Conservation (phyloP, 2,329 filamentous ascomycete genomes). For the Pseudocercospora musae region DNA sequence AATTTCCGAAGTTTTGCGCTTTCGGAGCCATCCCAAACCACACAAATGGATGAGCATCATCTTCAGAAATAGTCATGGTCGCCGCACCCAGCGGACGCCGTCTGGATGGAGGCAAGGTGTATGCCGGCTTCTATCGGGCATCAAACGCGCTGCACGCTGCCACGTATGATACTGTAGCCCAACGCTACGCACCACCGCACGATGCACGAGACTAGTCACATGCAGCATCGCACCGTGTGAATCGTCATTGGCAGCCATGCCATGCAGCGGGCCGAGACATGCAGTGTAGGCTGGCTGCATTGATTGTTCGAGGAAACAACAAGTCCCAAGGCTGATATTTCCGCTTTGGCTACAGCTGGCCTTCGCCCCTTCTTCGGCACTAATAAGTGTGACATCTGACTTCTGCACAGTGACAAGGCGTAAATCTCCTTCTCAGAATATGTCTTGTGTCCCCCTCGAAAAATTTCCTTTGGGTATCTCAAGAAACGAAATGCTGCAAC, state of each 20-base stretch:
- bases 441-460: not conserved
- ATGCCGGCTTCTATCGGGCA: conserved; percentile 1
- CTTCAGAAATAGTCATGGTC: not conserved
- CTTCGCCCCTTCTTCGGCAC: not conserved
- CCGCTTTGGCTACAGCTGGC: conserved; percentile 4
- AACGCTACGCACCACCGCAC: conserved; percentile 4
- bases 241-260: not conserved
- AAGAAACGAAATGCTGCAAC: not conserved
- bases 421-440: not conserved
- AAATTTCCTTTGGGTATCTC: not conserved
- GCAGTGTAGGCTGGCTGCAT: not conserved
- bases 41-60: too few relatives aligned
- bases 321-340: not conserved
- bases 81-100: too few relatives aligned
- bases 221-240: not conserved
- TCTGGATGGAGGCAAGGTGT: not conserved
- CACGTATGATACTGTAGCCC: conserved; percentile 13
- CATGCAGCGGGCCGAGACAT: not conserved
- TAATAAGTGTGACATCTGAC: not conserved
- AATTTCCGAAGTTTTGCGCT: not conserved
- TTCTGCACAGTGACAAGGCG: not conserved
- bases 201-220: not conserved
- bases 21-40: not conserved
- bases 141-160: conserved; percentile 1
- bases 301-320: not conserved